Conservation (phyloP, 2,329 filamentous ascomycete species). For the Xylariaceae sp. region DNA sequence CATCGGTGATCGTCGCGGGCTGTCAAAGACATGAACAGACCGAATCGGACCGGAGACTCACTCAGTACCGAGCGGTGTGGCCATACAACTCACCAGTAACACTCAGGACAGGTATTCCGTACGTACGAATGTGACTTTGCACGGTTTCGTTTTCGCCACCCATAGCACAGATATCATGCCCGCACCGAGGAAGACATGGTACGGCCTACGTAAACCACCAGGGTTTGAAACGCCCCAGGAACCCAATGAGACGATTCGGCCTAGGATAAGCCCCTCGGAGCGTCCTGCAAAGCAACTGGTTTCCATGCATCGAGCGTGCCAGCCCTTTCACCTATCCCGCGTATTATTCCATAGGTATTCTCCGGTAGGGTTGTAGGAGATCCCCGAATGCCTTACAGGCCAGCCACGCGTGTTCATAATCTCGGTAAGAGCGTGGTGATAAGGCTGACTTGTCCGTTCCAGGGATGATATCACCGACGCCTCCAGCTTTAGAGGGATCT, state of each 20-base stretch:
- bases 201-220: not conserved
- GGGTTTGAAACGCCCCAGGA: not conserved
- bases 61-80: not conserved
- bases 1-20: not conserved
- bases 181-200: not conserved
- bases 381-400: not conserved
- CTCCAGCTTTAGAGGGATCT: too few relatives aligned
- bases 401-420: not conserved
- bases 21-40: not conserved
- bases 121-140: not conserved
- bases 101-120: not conserved
- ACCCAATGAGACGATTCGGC: too few relatives aligned
- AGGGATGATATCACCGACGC: not conserved
- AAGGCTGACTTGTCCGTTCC: not conserved
- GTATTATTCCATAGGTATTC: not conserved
- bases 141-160: not conserved
- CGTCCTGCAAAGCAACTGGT: too few relatives aligned
- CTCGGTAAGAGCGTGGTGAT: not conserved
- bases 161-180: not conserved
- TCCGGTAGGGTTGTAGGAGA: not conserved
- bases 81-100: not conserved
- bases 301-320: too few relatives aligned
- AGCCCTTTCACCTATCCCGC: not conserved
- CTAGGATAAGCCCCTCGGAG: too few relatives aligned
- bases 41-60: not conserved